phyloP scores from a whole-genome alignment of 345 rosid genomes.

The Dovyalis caffra region DNA sequence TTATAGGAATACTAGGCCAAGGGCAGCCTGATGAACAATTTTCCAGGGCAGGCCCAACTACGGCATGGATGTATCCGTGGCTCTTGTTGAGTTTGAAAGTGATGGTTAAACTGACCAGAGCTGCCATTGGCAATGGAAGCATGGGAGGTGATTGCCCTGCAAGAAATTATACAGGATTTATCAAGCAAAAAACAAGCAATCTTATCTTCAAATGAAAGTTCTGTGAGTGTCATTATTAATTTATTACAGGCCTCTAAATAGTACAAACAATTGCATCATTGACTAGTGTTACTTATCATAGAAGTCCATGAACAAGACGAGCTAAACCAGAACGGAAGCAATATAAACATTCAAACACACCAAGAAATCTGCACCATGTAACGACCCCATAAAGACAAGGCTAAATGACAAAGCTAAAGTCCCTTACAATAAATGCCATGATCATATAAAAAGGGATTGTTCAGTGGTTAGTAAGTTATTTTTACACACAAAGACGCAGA shows the following conservation, averaged over 20 bases:
- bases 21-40: conserved; percentile 53
- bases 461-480: too few relatives aligned
- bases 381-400: background rate
- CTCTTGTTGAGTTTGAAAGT: conserved; percentile 56
- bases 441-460: too few relatives aligned
- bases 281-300: background rate
- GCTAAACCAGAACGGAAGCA: background rate
- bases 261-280: too few relatives aligned
- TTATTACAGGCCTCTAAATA: background rate
- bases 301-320: background rate
- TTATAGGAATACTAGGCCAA: conserved; percentile 47
- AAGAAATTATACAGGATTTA: background rate
- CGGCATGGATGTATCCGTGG: conserved; percentile 53
- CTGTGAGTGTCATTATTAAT: background rate
- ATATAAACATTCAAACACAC: background rate
- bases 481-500: too few relatives aligned
- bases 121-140: conserved; percentile 72
- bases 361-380: background rate
- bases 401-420: background rate
- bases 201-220: background rate
- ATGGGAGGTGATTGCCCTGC: conserved; percentile 35
- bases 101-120: conserved; percentile 68
- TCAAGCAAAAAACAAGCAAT: background rate
- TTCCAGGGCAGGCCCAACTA: conserved; percentile 65
- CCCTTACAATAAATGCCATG: too few relatives aligned